Evolutionary conservation across 2,329 filamentous ascomycete species (phyloP).

Genomic region (Tolypocladium cylindrosporum): DNA sequence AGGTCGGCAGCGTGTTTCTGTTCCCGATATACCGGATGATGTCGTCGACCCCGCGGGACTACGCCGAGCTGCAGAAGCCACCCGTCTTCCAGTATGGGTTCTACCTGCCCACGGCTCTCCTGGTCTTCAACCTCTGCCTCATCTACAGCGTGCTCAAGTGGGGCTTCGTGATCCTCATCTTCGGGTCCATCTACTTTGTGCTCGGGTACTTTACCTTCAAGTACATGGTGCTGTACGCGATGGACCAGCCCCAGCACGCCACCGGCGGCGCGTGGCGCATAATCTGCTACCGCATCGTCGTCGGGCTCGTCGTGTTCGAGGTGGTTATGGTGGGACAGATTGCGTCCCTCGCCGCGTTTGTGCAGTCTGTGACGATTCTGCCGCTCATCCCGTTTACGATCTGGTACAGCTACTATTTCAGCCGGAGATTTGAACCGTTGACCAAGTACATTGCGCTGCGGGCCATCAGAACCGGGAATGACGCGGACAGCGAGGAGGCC

Average conservation of each 20-base stretch:
- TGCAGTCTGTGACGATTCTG: slow-evolving; percentile 59
- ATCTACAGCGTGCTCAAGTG: slow-evolving; percentile 82
- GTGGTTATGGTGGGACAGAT: slow-evolving; percentile 83
- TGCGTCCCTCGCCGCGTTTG: slow-evolving; percentile 62
- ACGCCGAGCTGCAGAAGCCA: slow-evolving; percentile 69
- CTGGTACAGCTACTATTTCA: slow-evolving; percentile 83
- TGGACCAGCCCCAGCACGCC: slow-evolving; percentile 93
- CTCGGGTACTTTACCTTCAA: slow-evolving; percentile 88
- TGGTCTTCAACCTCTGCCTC: slow-evolving; percentile 90
- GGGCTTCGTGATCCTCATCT: slow-evolving; percentile 72
- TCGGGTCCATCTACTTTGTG: slow-evolving; percentile 74
- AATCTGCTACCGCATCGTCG: slow-evolving; percentile 83
- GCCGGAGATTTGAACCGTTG: slow-evolving; percentile 72
- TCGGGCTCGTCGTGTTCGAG: slow-evolving; percentile 83
- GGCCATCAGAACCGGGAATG: slow-evolving; percentile 54
- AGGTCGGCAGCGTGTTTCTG: slow-evolving; percentile 75
- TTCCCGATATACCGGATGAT: slow-evolving; percentile 72
- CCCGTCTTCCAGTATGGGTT: slow-evolving; percentile 93
- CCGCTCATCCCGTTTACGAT: slow-evolving; percentile 72
- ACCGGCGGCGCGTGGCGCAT: slow-evolving; percentile 93
- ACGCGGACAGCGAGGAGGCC: slow-evolving; percentile 23
- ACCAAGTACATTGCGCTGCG: slow-evolving; percentile 87
- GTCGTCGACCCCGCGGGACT: slow-evolving; percentile 84
- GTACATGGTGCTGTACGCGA: slow-evolving; percentile 94
- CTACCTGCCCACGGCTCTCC: slow-evolving; percentile 82